Conservation (phyloP, 2,329 filamentous ascomycete genomes). For the Scedosporium dehoogii region DNA sequence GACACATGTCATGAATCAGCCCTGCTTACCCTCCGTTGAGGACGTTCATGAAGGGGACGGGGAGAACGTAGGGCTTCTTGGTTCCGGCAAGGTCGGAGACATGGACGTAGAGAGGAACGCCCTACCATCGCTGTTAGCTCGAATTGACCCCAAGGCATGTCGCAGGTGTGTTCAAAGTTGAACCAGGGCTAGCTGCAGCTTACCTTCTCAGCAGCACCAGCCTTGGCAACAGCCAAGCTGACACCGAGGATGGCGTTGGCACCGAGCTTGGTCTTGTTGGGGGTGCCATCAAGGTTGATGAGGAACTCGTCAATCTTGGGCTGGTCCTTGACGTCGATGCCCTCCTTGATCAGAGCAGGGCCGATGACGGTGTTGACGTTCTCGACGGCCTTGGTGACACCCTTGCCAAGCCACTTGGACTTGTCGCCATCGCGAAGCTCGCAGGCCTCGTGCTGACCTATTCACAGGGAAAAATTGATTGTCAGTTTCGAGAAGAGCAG, state of each 20-base stretch:
- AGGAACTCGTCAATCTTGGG: slow-evolving; percentile 75
- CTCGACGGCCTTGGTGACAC: slow-evolving; percentile 74
- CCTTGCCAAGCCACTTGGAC: slow-evolving; percentile 77
- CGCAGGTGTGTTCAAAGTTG: neutral
- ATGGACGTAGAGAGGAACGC: slow-evolving; percentile 78
- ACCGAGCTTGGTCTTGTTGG: slow-evolving; percentile 81
- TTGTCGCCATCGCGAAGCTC: slow-evolving; percentile 89
- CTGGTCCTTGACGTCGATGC: slow-evolving; percentile 79
- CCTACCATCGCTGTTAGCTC: slow-evolving; percentile 26
- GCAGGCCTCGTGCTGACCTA: slow-evolving; percentile 81
- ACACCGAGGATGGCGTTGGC: slow-evolving; percentile 86
- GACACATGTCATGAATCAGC: neutral
- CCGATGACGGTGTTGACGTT: slow-evolving; percentile 79
- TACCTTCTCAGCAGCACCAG: slow-evolving; percentile 78
- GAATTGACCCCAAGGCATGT: neutral
- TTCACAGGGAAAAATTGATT: slow-evolving; percentile 19
- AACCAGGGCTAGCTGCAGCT: slow-evolving; percentile 4
- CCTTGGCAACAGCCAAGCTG: slow-evolving; percentile 76
- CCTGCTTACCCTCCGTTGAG: slow-evolving; percentile 59
- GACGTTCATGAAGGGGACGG: slow-evolving; percentile 90
- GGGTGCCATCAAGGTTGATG: slow-evolving; percentile 72
- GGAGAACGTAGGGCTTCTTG: slow-evolving; percentile 85
- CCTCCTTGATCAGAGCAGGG: slow-evolving; percentile 73
- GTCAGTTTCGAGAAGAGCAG: neutral
- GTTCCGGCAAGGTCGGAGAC: slow-evolving; percentile 79